Evolutionary conservation across 2,329 filamentous ascomycete genomes (phyloP).

Genomic region (Chaetomiaceae sp.): DNA sequence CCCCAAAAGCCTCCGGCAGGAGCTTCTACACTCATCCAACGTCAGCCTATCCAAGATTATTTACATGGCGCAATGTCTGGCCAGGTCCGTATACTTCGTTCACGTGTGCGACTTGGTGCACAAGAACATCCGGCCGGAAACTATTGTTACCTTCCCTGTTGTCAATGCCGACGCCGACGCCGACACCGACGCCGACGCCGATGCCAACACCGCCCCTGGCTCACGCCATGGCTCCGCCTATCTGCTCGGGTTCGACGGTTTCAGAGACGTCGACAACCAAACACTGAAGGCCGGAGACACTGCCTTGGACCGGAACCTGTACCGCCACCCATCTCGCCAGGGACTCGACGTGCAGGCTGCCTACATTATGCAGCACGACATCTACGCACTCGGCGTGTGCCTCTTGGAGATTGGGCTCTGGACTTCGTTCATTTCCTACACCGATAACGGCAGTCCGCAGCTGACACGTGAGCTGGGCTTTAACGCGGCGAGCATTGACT

Average conservation of each 20-base stretch:
- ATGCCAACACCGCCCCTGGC: neutral
- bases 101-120: slow-evolving; percentile 15
- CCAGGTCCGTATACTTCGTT: slow-evolving; percentile 8
- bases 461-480: slow-evolving; percentile 27
- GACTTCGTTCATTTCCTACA: slow-evolving; percentile 30
- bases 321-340: slow-evolving; percentile 44
- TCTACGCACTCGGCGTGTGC: slow-evolving; percentile 50
- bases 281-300: slow-evolving; percentile 33
- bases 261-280: slow-evolving; percentile 30
- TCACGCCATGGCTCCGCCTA: neutral
- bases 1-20: too few species aligned
- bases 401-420: slow-evolving; percentile 48
- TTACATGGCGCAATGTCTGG: slow-evolving; percentile 3
- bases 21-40: too few species aligned
- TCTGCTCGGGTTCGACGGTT: slow-evolving; percentile 40
- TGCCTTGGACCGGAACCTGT: slow-evolving; percentile 40
- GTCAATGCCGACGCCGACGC: neutral
- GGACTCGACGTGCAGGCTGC: slow-evolving; percentile 32
- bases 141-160: slow-evolving; percentile 1
- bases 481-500: too few species aligned
- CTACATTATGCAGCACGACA: slow-evolving; percentile 49
- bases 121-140: slow-evolving; percentile 15
- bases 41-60: neutral
- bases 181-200: neutral
- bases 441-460: neutral